Base-by-base conservation (phyloP, 2,329 filamentous ascomycete genomes). In the Pseudogymnoascus sp. region DNA sequence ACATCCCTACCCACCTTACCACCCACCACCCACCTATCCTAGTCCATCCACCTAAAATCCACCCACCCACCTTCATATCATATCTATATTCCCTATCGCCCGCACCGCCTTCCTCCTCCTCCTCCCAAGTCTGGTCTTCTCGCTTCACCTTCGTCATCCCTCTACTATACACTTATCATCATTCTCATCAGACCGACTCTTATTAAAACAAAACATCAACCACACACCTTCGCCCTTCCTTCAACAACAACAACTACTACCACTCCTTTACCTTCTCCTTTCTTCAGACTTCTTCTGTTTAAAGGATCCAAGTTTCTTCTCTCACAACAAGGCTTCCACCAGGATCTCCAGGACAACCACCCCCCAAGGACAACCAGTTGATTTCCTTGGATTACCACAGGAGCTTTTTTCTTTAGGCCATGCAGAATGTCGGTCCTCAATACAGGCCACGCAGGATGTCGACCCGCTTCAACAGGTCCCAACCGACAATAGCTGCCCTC, bases 191-290 rank as follows among this genome's bases (percentile, higher is more conserved):
- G 36, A 60, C 37, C 58, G 17, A 17, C 41, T 31, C 39, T 41
- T 44, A 44, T 44, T 21, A 21, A 21, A 21, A 21, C 21, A 21
- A 21, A 21, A 21, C 21, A 21, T 21, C 21, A 21, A 21, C 21
- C 21, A 21, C 17, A 21, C 21, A 44, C 21, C 26, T 26, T 11
- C 39, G 24, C 24, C 36, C 17, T 63, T 62, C 62, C 64, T 61
- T 61, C 64, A 59, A 64, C 66, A 60, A 66, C 69, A 66, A 67
- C 68, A 44, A 68, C 68, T 57, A 57, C 65, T 61, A 64, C 68
- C 59, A 66, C 68, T 35, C 66, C 66, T 47, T 58, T 58, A 29
- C 57, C 39, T 54, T 40, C 41, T 40, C 36, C 63, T 58, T 50
- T 26, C 40, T 44, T 26, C 40, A 44, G 40, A 44, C 17, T 26